A percentile compares a stretch with the other conserved stretches of the same genome.
phyloP scores from a whole-genome alignment of 306 rosid species.

The Ormosia semicastrata region DNA sequence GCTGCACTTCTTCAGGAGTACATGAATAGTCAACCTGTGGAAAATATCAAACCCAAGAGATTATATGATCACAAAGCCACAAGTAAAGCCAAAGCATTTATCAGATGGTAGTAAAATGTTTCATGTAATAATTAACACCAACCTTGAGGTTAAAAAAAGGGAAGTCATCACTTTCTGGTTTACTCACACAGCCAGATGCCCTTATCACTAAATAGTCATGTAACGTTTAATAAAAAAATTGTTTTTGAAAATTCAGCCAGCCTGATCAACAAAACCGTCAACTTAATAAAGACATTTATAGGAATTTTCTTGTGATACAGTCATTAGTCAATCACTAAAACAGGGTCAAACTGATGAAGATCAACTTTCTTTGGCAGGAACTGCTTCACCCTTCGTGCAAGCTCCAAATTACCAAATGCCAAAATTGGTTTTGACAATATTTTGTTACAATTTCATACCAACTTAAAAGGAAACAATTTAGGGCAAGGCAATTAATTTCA shows the following conservation, averaged over 20 bases:
- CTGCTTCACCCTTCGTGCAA: background rate
- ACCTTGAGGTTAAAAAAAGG: background rate
- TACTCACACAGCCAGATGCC: background rate
- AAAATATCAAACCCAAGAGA: conserved; percentile 6
- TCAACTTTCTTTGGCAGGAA: background rate
- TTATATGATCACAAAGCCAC: conserved; percentile 2
- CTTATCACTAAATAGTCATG: background rate
- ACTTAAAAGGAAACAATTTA: background rate
- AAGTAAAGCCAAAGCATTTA: background rate
- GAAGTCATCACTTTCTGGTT: background rate
- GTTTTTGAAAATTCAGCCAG: background rate
- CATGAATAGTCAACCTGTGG: conserved; percentile 78
- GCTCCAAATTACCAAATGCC: background rate
- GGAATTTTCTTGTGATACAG: background rate
- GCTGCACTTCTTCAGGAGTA: conserved; percentile 91
- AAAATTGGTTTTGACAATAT: background rate
- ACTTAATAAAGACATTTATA: background rate
- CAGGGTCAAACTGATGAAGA: background rate
- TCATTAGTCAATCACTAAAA: conserved; percentile 4
- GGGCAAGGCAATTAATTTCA: background rate
- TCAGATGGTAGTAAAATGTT: background rate
- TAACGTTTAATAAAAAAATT: background rate
- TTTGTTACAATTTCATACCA: background rate
- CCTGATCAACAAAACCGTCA: background rate
- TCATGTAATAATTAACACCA: background rate